Evolutionary conservation across 176 grass and related monocot genomes (phyloP), one percentile per base, ranked within the genome.

Genomic region (Oryza officinalis): DNA sequence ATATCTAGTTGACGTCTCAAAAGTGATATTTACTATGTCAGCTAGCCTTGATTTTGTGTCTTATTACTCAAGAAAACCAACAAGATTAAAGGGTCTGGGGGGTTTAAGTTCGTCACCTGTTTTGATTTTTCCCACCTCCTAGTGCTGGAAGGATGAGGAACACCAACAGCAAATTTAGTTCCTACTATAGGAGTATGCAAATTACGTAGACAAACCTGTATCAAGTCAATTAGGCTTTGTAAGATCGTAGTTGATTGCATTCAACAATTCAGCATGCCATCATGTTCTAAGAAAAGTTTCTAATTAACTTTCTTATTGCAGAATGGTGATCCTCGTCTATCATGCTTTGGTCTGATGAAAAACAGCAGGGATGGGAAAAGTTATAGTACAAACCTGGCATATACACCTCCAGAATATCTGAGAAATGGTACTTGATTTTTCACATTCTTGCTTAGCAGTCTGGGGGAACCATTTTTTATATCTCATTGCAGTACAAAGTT

Each of bases 281-380:
- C 75, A 49, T 80, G 54, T 78, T 40, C 14, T 20, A 59, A 86
- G 49, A 17, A 20, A 73, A 54, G 27, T 15, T 27, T 80, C 20
- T 43, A 83, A 69, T 75, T 2, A 80, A 13, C 18, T 76, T 80
- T 66, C 63, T 90, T 11, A 75, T 72, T 81, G 76, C 85, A 94
- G 94, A 90, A 94, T 82, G 86, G 89, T 43, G 90, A 92, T 83
- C 84, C 94, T 17, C 79, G 91, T 13, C 74, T 97, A 5, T 97
- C 94, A 46, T 97, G 94, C 83, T 97, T 97, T 67, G 94, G 94
- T 63, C 30, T 97, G 44, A 97, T 97, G 94, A 97, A 97, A 78
- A 97, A 97, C 35, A 97, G 94, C 82, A 91, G 94, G 74, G 94
- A 92, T 75, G 94, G 94, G 26, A 97, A 88, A 82, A 94, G 94